phyloP scores from a whole-genome alignment of 371 early-diverging fungal genomes.

The Mortierella polycephala region DNA sequence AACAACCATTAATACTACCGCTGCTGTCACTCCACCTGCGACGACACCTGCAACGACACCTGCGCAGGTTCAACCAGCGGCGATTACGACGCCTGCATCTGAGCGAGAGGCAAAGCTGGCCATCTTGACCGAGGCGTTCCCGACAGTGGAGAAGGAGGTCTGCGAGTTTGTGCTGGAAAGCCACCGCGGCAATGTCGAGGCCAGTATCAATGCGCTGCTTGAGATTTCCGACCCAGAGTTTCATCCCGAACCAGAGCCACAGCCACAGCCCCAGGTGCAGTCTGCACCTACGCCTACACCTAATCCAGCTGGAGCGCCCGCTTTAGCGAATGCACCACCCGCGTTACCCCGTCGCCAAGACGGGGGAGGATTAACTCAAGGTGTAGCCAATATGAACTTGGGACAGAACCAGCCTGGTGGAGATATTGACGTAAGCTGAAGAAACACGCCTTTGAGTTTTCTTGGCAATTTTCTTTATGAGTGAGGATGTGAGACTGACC shows the following conservation, averaged over 20 bases:
- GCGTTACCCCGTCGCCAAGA: slow-evolving; percentile 38
- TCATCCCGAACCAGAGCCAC: slow-evolving; percentile 22
- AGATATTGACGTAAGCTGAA: slow-evolving; percentile 46
- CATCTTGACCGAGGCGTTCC: slow-evolving; percentile 52
- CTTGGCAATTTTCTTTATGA: slow-evolving; percentile 4
- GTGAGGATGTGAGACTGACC: no score
- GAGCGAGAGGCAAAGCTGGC: slow-evolving; percentile 45
- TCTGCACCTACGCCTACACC: slow-evolving; percentile 7
- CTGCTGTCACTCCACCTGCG: slow-evolving; percentile 5
- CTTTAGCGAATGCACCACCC: slow-evolving; percentile 15
- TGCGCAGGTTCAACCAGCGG: background rate
- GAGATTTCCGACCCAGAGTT: slow-evolving; percentile 55
- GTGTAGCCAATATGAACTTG: slow-evolving; percentile 27
- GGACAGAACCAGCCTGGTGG: slow-evolving; percentile 17
- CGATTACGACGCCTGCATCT: slow-evolving; percentile 11
- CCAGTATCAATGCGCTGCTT: slow-evolving; percentile 49
- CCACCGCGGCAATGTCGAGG: slow-evolving; percentile 52
- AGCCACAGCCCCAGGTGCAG: background rate
- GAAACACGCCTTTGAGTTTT: background rate
- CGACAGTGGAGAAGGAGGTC: slow-evolving; percentile 50
- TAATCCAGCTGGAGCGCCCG: background rate
- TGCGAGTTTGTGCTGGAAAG: slow-evolving; percentile 54
- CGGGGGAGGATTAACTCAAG: slow-evolving; percentile 18
- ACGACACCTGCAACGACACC: slow-evolving; percentile 9
- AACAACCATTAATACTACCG: background rate